These are phyloP conservation scores for Dendrocalamus sinicus DNA, from an alignment of 176 grass and related monocot genomes.

Conservation along the genomic window DNA sequence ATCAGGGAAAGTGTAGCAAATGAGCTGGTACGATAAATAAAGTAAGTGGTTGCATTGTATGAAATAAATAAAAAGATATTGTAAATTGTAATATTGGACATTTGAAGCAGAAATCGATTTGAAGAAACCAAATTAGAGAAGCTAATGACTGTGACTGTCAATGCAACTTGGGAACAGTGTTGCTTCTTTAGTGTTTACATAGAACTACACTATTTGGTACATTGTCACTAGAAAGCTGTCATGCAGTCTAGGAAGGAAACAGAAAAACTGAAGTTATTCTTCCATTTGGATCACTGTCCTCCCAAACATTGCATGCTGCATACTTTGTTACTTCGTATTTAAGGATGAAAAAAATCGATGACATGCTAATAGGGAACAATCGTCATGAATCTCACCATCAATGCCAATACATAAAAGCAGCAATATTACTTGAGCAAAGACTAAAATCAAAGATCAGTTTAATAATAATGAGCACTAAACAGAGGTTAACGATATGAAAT, in stretches of 20 bases:
- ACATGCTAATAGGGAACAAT: not conserved
- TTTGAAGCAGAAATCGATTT: not conserved
- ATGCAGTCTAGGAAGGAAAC: not conserved
- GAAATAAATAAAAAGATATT: constrained; percentile 3
- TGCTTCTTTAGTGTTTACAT: not conserved
- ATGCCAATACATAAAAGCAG: not conserved
- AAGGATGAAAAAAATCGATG: not conserved
- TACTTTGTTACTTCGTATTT: not conserved
- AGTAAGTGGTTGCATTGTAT: not conserved
- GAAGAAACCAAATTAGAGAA: not conserved
- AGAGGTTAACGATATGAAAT: not conserved
- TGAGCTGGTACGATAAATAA: constrained; percentile 18
- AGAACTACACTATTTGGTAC: constrained; percentile 12
- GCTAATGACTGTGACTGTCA: not conserved
- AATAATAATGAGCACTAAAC: constrained; percentile 21
- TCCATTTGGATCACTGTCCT: not conserved
- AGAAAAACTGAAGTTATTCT: not conserved
- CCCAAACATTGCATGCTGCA: constrained; percentile 14
- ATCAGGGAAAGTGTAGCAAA: not conserved
- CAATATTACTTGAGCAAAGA: not conserved
- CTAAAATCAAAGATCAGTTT: not conserved
- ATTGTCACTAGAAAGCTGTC: not conserved
- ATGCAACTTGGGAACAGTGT: not conserved
- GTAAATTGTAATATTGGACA: not conserved
- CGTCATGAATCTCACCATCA: not conserved